A percentile compares a stretch with the other conserved stretches of the same genome.
Conservation (phyloP, 768 basidiomycete genomes). For the Lactarius indigo region DNA sequence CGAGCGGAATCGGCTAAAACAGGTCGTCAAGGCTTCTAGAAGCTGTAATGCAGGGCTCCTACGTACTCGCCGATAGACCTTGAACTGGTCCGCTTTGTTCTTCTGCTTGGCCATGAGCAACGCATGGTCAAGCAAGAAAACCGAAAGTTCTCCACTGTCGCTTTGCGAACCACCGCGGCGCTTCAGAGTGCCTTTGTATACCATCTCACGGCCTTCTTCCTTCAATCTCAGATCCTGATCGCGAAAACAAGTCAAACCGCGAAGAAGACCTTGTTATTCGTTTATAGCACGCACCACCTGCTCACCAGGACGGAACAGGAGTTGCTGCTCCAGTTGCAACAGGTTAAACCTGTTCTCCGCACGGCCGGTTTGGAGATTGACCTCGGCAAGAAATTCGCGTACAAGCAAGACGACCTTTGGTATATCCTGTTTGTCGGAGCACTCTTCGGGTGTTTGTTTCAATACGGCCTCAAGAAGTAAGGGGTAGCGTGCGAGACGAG, state of each 20-base stretch:
- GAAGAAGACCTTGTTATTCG: not conserved
- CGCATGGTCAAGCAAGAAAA: constrained; percentile 97
- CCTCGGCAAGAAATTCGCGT: constrained; percentile 78
- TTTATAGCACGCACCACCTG: constrained; percentile 60
- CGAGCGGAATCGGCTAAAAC: constrained; percentile 88
- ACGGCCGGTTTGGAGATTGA: constrained; percentile 92
- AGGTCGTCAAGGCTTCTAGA: constrained; percentile 8
- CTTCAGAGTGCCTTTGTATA: constrained; percentile 87
- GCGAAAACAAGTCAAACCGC: not conserved
- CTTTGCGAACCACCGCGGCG: constrained; percentile 69
- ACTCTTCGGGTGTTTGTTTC: constrained; percentile 90
- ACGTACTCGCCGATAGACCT: constrained; percentile 89
- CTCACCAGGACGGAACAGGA: constrained; percentile 87
- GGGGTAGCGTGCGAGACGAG: constrained; percentile 94
- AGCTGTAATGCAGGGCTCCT: not conserved
- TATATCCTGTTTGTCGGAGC: constrained; percentile 74
- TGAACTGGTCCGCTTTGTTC: constrained; percentile 87
- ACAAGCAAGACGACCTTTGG: constrained; percentile 75
- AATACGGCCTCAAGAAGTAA: constrained; percentile 86
- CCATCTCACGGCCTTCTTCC: constrained; percentile 86
- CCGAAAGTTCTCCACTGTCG: constrained; percentile 85
- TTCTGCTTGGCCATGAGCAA: constrained; percentile 92
- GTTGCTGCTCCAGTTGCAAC: constrained; percentile 87
- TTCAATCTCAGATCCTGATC: constrained; percentile 75
- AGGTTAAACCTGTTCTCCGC: constrained; percentile 96